Conservation (phyloP, 345 rosid genomes). For the Balakata baccata region DNA sequence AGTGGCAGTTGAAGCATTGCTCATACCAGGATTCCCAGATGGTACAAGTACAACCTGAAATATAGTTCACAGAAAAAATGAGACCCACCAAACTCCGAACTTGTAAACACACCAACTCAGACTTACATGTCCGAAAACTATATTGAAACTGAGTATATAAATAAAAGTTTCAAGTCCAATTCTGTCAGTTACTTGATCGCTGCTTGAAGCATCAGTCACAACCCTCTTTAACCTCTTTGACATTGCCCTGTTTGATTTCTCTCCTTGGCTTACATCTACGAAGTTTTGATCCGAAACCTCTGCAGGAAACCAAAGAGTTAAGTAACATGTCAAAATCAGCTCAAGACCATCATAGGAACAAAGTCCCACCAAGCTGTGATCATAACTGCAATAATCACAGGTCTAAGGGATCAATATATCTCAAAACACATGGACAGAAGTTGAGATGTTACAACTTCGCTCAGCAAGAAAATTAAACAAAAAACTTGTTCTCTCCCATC, state of each 20-base stretch:
- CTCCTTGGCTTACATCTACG: constrained; percentile 40
- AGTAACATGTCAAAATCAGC: background rate
- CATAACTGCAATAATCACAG: background rate
- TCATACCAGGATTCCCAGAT: background rate
- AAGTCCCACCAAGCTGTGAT: background rate
- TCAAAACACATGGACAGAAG: background rate
- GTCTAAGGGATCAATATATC: background rate
- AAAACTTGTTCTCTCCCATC: no score
- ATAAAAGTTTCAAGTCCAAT: background rate
- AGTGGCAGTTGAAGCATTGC: constrained; percentile 13
- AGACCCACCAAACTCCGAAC: background rate
- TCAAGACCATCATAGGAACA: no score
- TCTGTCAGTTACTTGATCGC: constrained; percentile 30
- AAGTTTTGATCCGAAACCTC: constrained; percentile 82
- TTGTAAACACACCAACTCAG: background rate
- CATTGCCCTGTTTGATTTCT: constrained; percentile 16
- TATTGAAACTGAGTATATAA: background rate
- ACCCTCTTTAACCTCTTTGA: constrained; percentile 35
- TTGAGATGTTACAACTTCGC: no score
- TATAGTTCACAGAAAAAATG: background rate
- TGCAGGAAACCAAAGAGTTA: constrained; percentile 28
- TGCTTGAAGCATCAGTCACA: constrained; percentile 21
- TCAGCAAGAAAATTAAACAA: no score
- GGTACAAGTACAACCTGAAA: constrained; percentile 37
- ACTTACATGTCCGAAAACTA: background rate